These are phyloP conservation scores for Arbutus unedo DNA, from an alignment of 148 eudicot genomes.

Conservation along the genomic window DNA sequence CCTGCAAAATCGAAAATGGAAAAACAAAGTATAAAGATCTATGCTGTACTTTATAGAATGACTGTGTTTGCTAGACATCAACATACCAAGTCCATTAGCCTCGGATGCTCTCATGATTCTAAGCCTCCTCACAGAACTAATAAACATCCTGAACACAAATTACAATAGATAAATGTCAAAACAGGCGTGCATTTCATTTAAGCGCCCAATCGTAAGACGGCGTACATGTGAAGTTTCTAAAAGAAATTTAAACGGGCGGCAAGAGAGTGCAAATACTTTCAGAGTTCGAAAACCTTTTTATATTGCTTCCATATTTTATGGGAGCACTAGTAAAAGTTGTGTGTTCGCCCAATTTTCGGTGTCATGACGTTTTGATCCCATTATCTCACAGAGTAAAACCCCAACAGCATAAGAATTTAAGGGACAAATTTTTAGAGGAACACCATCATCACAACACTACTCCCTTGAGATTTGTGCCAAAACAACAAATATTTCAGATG, in stretches of 20 bases:
- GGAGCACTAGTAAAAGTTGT: not conserved
- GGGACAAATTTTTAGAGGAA: not conserved
- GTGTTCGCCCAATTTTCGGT: not conserved
- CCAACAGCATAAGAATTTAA: not conserved
- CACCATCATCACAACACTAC: not conserved
- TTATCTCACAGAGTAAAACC: not conserved
- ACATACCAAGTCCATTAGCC: constrained; percentile 84
- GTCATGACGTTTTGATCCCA: not conserved
- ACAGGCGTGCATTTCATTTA: not conserved
- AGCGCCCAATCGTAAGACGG: not conserved
- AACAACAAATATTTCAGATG: not conserved
- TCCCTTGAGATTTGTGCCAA: not conserved
- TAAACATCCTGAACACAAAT: constrained; percentile 65
- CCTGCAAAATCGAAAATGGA: constrained; percentile 33
- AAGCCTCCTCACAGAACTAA: constrained; percentile 73
- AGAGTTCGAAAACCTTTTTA: not conserved
- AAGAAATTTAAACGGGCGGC: not conserved
- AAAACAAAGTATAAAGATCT: not conserved
- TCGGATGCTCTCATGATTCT: constrained; percentile 83
- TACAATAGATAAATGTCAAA: not conserved
- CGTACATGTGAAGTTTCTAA: not conserved
- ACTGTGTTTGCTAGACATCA: not conserved
- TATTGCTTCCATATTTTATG: not conserved
- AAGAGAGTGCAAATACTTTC: not conserved
- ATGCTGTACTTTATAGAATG: not conserved